Conservation (phyloP, 768 basidiomycete species). For the Postia placenta region DNA sequence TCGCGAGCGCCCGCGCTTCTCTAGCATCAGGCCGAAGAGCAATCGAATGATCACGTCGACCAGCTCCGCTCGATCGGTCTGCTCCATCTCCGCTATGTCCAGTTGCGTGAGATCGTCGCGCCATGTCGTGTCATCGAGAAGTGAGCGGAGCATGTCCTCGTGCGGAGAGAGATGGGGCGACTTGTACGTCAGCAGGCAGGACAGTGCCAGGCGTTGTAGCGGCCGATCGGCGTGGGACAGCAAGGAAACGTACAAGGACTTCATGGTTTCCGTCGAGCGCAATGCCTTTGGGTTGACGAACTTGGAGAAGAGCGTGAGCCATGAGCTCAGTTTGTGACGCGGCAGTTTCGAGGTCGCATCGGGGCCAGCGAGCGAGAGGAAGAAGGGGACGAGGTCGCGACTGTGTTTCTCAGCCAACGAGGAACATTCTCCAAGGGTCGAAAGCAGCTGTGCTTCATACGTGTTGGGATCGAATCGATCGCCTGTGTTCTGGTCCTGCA, state of each 20-base stretch:
- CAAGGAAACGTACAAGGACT: slow-evolving; percentile 59
- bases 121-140: slow-evolving; percentile 85
- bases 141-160: slow-evolving; percentile 56
- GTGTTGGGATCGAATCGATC: slow-evolving; percentile 67
- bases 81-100: slow-evolving; percentile 50
- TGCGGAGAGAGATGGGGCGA: slow-evolving; percentile 44
- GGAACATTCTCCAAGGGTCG: slow-evolving; percentile 59
- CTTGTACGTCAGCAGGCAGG: slow-evolving; percentile 82
- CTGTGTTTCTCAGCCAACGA: slow-evolving; percentile 82
- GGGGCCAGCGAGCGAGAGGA: slow-evolving; percentile 48
- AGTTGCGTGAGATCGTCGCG: slow-evolving; percentile 81
- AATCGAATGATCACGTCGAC: slow-evolving; percentile 69
- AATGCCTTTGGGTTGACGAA: slow-evolving; percentile 92
- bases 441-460: slow-evolving; percentile 80
- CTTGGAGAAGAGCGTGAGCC: slow-evolving; percentile 84
- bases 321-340: slow-evolving; percentile 60
- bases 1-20: slow-evolving; percentile 61
- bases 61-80: slow-evolving; percentile 53
- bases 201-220: slow-evolving; percentile 69
- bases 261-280: slow-evolving; percentile 59
- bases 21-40: slow-evolving; percentile 84
- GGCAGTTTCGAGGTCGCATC: slow-evolving; percentile 38
- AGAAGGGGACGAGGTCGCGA: slow-evolving; percentile 80
- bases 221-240: slow-evolving; percentile 81
- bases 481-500: slow-evolving; percentile 32